Conservation (phyloP, 208 protist genomes). For the Leishmania tarentolae region DNA sequence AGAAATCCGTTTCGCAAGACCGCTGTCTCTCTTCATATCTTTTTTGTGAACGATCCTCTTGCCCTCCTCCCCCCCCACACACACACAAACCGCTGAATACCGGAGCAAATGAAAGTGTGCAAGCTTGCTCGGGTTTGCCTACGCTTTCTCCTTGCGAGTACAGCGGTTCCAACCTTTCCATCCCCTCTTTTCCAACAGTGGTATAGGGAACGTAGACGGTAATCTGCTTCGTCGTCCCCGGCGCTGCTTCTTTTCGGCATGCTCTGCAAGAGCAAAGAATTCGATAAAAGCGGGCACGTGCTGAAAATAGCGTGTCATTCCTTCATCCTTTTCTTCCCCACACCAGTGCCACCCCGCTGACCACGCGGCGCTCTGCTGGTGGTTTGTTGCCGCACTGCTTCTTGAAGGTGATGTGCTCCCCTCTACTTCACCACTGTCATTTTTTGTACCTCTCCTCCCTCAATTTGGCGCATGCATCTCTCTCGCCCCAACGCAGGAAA, state of each 20-base stretch:
- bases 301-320: background rate
- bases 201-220: background rate
- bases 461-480: background rate
- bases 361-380: background rate
- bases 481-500: background rate
- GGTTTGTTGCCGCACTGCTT: background rate
- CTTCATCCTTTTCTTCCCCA: background rate
- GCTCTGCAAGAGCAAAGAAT: background rate
- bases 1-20: background rate
- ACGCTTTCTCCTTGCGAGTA: background rate
- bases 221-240: background rate
- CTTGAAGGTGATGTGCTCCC: background rate
- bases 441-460: background rate
- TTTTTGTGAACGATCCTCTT: background rate
- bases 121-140: background rate
- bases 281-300: background rate
- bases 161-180: background rate
- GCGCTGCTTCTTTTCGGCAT: background rate
- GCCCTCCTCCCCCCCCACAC: no score
- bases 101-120: background rate
- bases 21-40: background rate
- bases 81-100: background rate
- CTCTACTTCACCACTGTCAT: background rate
- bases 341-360: background rate
- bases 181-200: background rate